Evolutionary conservation across 805 yeast species (phyloP).

Genomic region (Peterozyma xylosa): DNA sequence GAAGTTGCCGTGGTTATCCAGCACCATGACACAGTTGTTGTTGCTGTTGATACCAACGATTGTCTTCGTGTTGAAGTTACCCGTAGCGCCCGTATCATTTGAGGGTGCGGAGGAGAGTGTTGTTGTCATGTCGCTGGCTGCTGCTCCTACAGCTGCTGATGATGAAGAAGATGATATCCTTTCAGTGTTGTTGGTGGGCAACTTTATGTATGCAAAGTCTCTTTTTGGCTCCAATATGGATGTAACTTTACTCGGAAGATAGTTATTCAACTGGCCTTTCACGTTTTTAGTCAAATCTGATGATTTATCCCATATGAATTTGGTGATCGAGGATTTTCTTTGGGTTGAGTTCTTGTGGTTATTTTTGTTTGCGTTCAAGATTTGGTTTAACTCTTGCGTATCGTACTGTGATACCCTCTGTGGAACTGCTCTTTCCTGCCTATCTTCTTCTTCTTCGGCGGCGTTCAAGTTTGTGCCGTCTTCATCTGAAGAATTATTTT

Average conservation of each 20-base stretch:
- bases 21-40: slow-evolving; percentile 49
- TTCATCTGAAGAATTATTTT: slow-evolving; percentile 14
- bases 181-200: slow-evolving; percentile 29
- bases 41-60: slow-evolving; percentile 21
- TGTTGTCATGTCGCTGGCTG: slow-evolving; percentile 8
- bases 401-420: slow-evolving; percentile 1
- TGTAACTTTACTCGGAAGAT: slow-evolving; percentile 70
- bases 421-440: slow-evolving; percentile 13
- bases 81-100: background rate
- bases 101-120: background rate
- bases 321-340: slow-evolving; percentile 9
- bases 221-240: slow-evolving; percentile 85
- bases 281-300: slow-evolving; percentile 8
- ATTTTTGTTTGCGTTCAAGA: slow-evolving; percentile 2
- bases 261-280: slow-evolving; percentile 18
- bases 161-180: slow-evolving; percentile 17
- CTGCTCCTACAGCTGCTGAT: slow-evolving; percentile 21
- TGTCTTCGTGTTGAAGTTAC: slow-evolving; percentile 14
- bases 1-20: slow-evolving; percentile 75
- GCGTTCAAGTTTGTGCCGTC: slow-evolving; percentile 15
- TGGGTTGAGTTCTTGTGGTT: background rate
- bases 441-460: slow-evolving; percentile 19
- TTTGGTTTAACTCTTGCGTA: slow-evolving; percentile 6
- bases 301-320: slow-evolving; percentile 16
- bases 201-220: slow-evolving; percentile 83